Conservation (phyloP, 305 asterid genomes). For the Fraxinus sp. region DNA sequence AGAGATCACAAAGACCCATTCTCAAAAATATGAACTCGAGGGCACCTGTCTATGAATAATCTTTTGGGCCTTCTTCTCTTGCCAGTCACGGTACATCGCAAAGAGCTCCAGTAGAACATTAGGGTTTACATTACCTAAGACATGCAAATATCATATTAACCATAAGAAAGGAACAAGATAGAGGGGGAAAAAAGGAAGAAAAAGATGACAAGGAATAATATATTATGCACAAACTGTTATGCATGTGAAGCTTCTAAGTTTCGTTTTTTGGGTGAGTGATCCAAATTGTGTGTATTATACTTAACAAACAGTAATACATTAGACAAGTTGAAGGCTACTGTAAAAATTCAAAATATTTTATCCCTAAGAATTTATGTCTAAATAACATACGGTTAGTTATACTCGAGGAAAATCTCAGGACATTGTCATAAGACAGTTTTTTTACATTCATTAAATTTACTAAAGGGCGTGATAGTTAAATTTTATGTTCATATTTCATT, state of each 20-base stretch:
- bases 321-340: conserved; percentile 1
- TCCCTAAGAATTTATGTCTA: background rate
- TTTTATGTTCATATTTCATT: background rate
- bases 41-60: conserved; percentile 72
- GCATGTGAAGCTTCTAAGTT: background rate
- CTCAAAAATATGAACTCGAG: conserved; percentile 15
- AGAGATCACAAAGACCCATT: conserved; percentile 5
- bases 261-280: background rate
- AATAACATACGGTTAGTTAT: background rate
- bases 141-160: conserved; percentile 19
- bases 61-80: conserved; percentile 62
- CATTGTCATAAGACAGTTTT: background rate
- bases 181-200: background rate
- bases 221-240: conserved; percentile 5
- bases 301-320: conserved; percentile 1
- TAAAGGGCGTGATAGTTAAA: background rate
- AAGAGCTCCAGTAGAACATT: conserved; percentile 86
- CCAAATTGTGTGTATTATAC: background rate
- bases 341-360: background rate
- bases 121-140: conserved; percentile 70
- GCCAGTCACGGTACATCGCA: conserved; percentile 78
- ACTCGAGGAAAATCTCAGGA: background rate
- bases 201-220: background rate
- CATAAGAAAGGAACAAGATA: conserved; percentile 6
- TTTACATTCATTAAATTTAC: background rate